Evolutionary conservation across 1,284 basidiomycete species (phyloP).

Genomic region (Anthracocystis walkeri): DNA sequence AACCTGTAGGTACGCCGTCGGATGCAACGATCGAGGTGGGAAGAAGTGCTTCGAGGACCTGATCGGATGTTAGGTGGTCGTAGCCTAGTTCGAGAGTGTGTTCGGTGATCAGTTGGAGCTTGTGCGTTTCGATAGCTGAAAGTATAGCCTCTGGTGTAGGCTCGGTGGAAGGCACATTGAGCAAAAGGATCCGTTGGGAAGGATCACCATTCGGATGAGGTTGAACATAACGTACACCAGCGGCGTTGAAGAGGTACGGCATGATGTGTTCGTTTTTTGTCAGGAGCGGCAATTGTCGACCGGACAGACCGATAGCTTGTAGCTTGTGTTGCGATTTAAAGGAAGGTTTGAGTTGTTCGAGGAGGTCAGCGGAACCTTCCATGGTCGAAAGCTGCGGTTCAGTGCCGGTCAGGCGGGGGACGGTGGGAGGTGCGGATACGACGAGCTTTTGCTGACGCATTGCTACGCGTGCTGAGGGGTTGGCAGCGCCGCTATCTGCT

Average conservation of each 20-base stretch:
- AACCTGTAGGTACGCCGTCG: slow-evolving; percentile 85
- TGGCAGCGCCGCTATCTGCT: not conserved
- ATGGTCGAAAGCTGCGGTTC: slow-evolving; percentile 28
- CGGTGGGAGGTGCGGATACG: slow-evolving; percentile 20
- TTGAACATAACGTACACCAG: slow-evolving; percentile 41
- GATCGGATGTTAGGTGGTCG: slow-evolving; percentile 43
- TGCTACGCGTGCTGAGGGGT: slow-evolving; percentile 11
- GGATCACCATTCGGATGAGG: slow-evolving; percentile 40
- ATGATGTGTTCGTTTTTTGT: slow-evolving; percentile 29
- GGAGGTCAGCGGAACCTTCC: slow-evolving; percentile 22
- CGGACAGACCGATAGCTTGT: slow-evolving; percentile 36
- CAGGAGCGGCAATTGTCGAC: slow-evolving; percentile 28
- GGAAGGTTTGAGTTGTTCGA: slow-evolving; percentile 30
- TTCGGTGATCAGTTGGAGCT: slow-evolving; percentile 12
- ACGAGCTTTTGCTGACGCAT: slow-evolving; percentile 34
- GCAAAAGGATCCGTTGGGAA: slow-evolving; percentile 33
- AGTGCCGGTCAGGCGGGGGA: slow-evolving; percentile 26
- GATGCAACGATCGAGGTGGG: slow-evolving; percentile 26
- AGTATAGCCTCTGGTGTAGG: slow-evolving; percentile 28
- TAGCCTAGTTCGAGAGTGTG: slow-evolving; percentile 28
- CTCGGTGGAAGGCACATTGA: slow-evolving; percentile 30
- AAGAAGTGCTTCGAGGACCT: slow-evolving; percentile 42
- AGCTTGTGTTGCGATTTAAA: slow-evolving; percentile 29
- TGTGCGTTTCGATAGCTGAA: slow-evolving; percentile 7
- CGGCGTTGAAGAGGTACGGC: slow-evolving; percentile 42